A percentile compares a stretch with the other conserved stretches of the same genome.
Conservation (phyloP, 1,139 yeast species). For the Zygotorulaspora mrakii region DNA sequence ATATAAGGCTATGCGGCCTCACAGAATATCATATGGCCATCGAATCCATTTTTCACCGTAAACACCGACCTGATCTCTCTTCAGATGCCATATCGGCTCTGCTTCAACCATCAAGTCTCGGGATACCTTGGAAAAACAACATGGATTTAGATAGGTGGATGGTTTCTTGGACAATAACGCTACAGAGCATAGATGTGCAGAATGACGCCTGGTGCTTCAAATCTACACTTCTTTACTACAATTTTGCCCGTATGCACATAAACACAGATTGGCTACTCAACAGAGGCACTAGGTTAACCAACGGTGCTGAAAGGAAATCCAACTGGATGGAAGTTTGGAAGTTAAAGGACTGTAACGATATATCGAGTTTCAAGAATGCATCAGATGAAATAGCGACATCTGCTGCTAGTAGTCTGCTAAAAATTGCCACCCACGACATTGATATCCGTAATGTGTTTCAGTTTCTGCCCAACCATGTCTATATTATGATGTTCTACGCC, state of each 20-base stretch:
- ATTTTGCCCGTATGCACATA: conserved; percentile 72
- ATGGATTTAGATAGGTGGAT: conserved; percentile 71
- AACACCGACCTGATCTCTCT: conserved; percentile 37
- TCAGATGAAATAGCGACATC: conserved; percentile 50
- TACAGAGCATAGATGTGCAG: conserved; percentile 53
- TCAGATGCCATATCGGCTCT: conserved; percentile 14
- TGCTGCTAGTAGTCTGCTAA: conserved; percentile 62
- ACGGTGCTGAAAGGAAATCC: conserved; percentile 32
- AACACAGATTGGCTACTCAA: conserved; percentile 37
- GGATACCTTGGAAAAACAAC: conserved; percentile 64
- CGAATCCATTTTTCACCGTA: conserved; percentile 54
- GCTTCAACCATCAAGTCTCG: conserved; percentile 56
- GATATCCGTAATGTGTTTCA: conserved; percentile 56
- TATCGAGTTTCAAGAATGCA: conserved; percentile 23
- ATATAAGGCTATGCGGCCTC: conserved; percentile 64
- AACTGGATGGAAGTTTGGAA: conserved; percentile 18
- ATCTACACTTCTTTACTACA: conserved; percentile 64
- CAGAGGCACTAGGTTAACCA: conserved; percentile 16
- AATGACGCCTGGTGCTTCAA: conserved; percentile 70
- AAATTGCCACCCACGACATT: conserved; percentile 54
- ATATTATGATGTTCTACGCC: conserved; percentile 67
- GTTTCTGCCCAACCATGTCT: conserved; percentile 69
- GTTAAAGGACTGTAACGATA: conserved; percentile 5
- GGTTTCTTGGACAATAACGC: conserved; percentile 73
- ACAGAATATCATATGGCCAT: conserved; percentile 70